Conservation (phyloP, 78 protist genomes). For the Chrysochromulina tobinii region DNA sequence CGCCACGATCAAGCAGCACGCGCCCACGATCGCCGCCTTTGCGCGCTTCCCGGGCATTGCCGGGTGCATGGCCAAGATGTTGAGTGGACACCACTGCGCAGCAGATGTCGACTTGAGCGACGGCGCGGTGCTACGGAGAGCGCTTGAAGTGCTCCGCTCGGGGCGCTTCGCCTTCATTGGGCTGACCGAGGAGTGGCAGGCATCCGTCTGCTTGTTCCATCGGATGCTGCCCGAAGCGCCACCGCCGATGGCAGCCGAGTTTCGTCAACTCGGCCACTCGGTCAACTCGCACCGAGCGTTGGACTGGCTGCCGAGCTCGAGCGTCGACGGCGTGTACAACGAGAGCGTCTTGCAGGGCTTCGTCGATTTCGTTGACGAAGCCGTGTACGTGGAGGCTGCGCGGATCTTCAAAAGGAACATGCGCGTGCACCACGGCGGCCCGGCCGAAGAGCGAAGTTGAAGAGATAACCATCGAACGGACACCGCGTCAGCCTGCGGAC, state of each 20-base stretch:
- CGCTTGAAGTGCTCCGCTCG: neutral
- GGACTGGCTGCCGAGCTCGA: neutral
- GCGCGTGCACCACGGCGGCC: too few relatives aligned
- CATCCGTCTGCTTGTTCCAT: neutral
- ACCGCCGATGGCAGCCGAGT: neutral
- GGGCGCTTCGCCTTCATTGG: neutral
- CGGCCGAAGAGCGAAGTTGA: too few relatives aligned
- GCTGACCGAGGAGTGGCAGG: neutral
- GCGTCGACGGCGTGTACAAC: neutral
- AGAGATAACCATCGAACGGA: too few relatives aligned
- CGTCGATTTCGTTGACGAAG: neutral
- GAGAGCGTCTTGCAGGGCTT: neutral
- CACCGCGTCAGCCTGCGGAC: too few relatives aligned
- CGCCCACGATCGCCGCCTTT: neutral
- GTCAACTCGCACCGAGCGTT: neutral
- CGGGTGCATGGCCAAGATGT: neutral
- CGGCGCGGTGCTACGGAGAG: neutral
- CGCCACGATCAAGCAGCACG: neutral
- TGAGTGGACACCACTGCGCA: neutral
- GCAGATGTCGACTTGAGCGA: too few relatives aligned
- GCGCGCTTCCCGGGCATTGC: conserved; percentile 7
- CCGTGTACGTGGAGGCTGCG: neutral
- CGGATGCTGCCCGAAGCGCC: neutral
- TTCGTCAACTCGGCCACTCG: neutral
- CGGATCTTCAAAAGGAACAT: too few relatives aligned